phyloP scores from a whole-genome alignment of 129 eudicot genomes.

The Helichrysum umbraculigerum region DNA sequence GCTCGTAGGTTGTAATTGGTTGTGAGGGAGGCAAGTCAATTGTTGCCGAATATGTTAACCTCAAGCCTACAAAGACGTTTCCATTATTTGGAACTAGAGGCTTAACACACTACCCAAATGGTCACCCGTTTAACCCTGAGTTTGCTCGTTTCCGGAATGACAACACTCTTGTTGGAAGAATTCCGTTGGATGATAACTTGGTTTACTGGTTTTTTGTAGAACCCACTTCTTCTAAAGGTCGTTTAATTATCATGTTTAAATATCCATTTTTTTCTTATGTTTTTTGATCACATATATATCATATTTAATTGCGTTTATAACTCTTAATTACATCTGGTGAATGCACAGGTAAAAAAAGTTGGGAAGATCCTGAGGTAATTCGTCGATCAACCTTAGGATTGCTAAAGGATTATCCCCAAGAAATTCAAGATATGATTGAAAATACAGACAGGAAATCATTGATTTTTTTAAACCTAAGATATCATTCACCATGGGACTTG shows the following conservation, averaged over 20 bases:
- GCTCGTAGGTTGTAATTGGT: constrained; percentile 55
- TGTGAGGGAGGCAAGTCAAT: constrained; percentile 63
- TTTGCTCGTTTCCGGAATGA: constrained; percentile 36
- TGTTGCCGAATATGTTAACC: constrained; percentile 47
- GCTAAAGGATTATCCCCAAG: constrained; percentile 37
- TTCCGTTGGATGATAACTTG: constrained; percentile 46
- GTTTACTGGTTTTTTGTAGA: constrained; percentile 61
- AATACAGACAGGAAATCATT: constrained; percentile 35
- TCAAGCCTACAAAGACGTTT: constrained; percentile 45
- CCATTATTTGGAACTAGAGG: constrained; percentile 44
- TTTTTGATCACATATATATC: too few species aligned
- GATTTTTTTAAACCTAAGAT: constrained; percentile 38
- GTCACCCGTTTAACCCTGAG: constrained; percentile 48
- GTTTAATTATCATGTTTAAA: neutral
- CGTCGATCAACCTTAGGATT: constrained; percentile 29
- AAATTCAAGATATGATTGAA: constrained; percentile 42
- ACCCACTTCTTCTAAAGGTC: constrained; percentile 20
- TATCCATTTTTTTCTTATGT: too few species aligned
- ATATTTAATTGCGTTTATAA: too few species aligned
- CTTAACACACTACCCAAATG: constrained; percentile 50
- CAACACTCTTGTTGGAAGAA: constrained; percentile 40
- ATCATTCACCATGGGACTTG: constrained; percentile 74
- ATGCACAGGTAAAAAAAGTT: constrained; percentile 27
- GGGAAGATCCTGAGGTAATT: constrained; percentile 43
- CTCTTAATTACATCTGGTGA: constrained; percentile 6